phyloP scores from a whole-genome alignment of 805 yeast species.

The Phaffomyces opuntiae region DNA sequence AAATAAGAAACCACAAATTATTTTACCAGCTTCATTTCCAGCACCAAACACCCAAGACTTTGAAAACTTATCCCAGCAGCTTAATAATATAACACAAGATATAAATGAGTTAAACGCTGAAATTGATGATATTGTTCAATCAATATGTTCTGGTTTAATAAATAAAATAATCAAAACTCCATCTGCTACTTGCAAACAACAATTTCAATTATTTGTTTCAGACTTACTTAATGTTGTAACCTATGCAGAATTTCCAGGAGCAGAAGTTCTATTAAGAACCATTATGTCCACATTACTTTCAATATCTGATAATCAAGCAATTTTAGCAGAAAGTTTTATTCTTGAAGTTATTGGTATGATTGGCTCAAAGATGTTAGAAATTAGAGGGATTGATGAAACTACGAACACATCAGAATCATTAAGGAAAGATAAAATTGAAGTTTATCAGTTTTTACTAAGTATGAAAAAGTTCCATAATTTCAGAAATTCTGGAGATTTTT shows the following conservation, averaged over 20 bases:
- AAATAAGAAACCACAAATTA: slow-evolving; percentile 12
- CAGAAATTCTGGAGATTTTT: slow-evolving; percentile 7
- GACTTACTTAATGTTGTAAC: slow-evolving; percentile 47
- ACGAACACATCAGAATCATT: background rate
- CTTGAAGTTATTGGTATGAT: slow-evolving; percentile 58
- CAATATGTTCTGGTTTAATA: slow-evolving; percentile 14
- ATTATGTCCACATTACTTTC: slow-evolving; percentile 37
- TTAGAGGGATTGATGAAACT: slow-evolving; percentile 23
- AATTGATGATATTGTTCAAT: slow-evolving; percentile 4
- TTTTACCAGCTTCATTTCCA: slow-evolving; percentile 4
- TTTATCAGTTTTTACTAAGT: slow-evolving; percentile 3
- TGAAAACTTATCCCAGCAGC: slow-evolving; percentile 10
- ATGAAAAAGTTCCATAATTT: background rate
- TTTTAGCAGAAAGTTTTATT: slow-evolving; percentile 40
- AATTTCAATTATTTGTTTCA: slow-evolving; percentile 46
- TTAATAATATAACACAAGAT: slow-evolving; percentile 4
- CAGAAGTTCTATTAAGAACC: slow-evolving; percentile 42
- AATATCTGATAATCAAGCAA: slow-evolving; percentile 30
- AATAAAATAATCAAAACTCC: slow-evolving; percentile 25
- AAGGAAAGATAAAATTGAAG: background rate
- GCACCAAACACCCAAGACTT: slow-evolving; percentile 8
- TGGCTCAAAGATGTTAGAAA: slow-evolving; percentile 41
- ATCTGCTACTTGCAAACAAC: slow-evolving; percentile 26
- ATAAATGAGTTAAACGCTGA: slow-evolving; percentile 2
- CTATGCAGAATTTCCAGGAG: slow-evolving; percentile 57